phyloP scores from a whole-genome alignment of 345 rosid species.

The Theobroma cacao region DNA sequence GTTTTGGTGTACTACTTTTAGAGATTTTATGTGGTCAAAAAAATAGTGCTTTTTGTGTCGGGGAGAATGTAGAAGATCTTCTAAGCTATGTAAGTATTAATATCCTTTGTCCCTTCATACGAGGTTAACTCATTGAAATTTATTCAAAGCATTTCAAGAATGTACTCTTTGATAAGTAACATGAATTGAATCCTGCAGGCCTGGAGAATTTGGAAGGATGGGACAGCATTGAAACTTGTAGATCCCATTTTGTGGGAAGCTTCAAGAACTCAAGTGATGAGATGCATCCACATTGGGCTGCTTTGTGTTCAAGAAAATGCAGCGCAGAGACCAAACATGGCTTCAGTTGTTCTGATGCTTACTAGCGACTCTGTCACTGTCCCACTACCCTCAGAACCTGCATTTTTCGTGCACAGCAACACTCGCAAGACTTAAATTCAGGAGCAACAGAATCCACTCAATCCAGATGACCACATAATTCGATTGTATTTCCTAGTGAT shows the following conservation, averaged over 20 bases:
- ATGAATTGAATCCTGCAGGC: constrained; percentile 30
- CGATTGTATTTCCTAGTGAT: too few relatives aligned
- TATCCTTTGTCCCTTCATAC: background rate
- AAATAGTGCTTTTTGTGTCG: constrained; percentile 15
- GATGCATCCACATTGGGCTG: constrained; percentile 57
- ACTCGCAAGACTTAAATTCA: background rate
- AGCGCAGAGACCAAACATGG: constrained; percentile 45
- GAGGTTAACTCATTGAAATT: background rate
- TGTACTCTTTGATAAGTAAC: background rate
- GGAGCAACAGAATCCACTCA: background rate
- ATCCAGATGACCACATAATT: too few relatives aligned
- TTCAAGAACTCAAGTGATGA: constrained; percentile 31
- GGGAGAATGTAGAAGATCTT: constrained; percentile 26
- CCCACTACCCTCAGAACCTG: background rate
- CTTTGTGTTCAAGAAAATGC: constrained; percentile 57
- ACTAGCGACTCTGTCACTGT: constrained; percentile 13
- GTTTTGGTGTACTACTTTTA: constrained; percentile 40
- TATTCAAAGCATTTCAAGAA: background rate
- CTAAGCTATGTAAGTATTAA: constrained; percentile 28
- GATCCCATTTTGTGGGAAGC: constrained; percentile 32
- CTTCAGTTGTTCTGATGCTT: constrained; percentile 41
- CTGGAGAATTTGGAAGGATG: constrained; percentile 60
- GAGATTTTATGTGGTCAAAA: constrained; percentile 43
- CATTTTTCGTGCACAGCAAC: background rate
- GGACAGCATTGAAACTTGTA: constrained; percentile 22